Evolutionary conservation across 1,284 basidiomycete genomes (phyloP).

Genomic region (Singerocomus rubriflavus): DNA sequence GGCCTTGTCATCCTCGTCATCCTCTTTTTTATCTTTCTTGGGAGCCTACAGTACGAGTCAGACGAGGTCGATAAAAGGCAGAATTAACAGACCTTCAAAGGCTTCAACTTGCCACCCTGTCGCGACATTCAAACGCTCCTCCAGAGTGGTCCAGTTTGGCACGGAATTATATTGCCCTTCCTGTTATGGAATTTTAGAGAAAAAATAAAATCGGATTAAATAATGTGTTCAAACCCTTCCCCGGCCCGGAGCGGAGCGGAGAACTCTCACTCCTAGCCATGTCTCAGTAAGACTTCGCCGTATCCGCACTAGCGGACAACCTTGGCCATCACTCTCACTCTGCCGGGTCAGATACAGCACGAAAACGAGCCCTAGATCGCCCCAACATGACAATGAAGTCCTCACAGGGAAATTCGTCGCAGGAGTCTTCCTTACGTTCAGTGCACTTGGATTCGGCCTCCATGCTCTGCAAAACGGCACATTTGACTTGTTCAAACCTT

Average conservation of each 20-base stretch:
- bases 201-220: not conserved
- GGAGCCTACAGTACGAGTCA: conserved; percentile 48
- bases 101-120: conserved; percentile 81
- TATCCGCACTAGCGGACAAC: not conserved
- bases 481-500: conserved; percentile 4
- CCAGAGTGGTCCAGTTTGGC: not conserved
- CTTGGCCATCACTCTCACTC: not conserved
- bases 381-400: not conserved
- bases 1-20: conserved; percentile 64
- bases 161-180: conserved; percentile 2
- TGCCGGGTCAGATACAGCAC: conserved; percentile 5
- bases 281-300: not conserved
- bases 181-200: conserved; percentile 5
- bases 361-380: not conserved
- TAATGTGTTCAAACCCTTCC: not conserved
- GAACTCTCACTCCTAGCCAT: not conserved
- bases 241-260: not conserved
- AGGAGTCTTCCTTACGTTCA: conserved; percentile 22
- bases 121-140: conserved; percentile 52
- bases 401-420: conserved; percentile 12
- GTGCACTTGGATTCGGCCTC: conserved; percentile 20
- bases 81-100: conserved; percentile 50
- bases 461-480: conserved; percentile 10
- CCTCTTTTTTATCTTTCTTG: conserved; percentile 75
- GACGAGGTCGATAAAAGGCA: not conserved